Evolutionary conservation across 2,329 filamentous ascomycete genomes (phyloP).

Genomic region (Botrytis sinoallii): DNA sequence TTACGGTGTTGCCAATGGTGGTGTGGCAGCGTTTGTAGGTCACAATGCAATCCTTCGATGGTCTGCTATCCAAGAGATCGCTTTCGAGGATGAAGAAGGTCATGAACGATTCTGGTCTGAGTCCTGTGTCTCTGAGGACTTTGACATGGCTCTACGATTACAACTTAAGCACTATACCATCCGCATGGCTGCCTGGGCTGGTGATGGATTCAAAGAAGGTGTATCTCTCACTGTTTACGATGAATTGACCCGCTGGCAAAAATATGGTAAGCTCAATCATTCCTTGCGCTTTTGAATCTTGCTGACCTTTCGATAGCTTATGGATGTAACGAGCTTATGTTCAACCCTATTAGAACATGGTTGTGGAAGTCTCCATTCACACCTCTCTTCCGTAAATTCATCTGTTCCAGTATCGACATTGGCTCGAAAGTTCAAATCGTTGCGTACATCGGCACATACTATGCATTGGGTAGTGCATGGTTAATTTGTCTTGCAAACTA

Average conservation of each 20-base stretch:
- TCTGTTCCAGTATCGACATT: conserved; percentile 58
- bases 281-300: not conserved
- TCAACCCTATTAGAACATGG: conserved; percentile 64
- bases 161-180: conserved; percentile 67
- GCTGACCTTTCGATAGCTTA: conserved; percentile 45
- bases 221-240: conserved; percentile 72
- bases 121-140: conserved; percentile 72
- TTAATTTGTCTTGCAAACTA: conserved; percentile 66
- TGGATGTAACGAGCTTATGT: conserved; percentile 67
- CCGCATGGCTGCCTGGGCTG: conserved; percentile 65
- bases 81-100: conserved; percentile 51
- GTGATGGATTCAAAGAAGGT: conserved; percentile 68
- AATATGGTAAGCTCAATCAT: conserved; percentile 45
- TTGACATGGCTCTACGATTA: conserved; percentile 70
- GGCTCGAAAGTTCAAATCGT: conserved; percentile 69
- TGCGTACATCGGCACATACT: conserved; percentile 60
- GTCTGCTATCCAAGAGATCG: conserved; percentile 58
- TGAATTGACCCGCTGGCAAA: conserved; percentile 68
- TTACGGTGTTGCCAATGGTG: conserved; percentile 67
- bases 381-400: conserved; percentile 57
- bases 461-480: conserved; percentile 65
- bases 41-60: conserved; percentile 75
- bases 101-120: conserved; percentile 69
- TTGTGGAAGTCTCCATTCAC: conserved; percentile 61
- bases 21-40: conserved; percentile 67